Evolutionary conservation across 805 yeast species (phyloP).

Genomic region (Candida sphagnicola): DNA sequence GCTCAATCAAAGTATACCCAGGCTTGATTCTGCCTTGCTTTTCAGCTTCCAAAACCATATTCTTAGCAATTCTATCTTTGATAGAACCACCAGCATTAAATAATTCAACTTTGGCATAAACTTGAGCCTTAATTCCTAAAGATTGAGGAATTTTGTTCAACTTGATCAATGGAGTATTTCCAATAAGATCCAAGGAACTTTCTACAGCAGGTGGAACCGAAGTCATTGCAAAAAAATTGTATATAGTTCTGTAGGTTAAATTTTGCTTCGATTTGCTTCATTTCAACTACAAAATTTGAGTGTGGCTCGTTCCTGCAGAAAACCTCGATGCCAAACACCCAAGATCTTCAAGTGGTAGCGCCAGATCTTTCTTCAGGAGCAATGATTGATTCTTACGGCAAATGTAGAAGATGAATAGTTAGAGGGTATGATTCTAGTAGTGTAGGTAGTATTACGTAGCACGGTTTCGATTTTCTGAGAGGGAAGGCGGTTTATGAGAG

Average conservation of each 20-base stretch:
- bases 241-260: background rate
- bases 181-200: slow-evolving; percentile 70
- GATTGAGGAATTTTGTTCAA: slow-evolving; percentile 75
- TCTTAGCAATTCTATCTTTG: slow-evolving; percentile 82
- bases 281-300: background rate
- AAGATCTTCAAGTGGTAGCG: too few relatives aligned
- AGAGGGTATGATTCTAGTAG: too few relatives aligned
- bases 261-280: background rate
- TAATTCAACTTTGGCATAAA: slow-evolving; percentile 72
- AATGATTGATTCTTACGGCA: too few relatives aligned
- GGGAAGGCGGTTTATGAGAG: too few relatives aligned
- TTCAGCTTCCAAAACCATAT: slow-evolving; percentile 87
- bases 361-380: too few relatives aligned
- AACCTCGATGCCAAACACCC: background rate
- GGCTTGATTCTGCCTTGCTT: slow-evolving; percentile 73
- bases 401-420: too few relatives aligned
- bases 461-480: too few relatives aligned
- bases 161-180: slow-evolving; percentile 78
- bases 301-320: background rate
- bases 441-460: too few relatives aligned
- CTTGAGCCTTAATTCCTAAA: slow-evolving; percentile 65
- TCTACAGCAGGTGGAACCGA: slow-evolving; percentile 38
- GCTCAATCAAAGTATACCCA: slow-evolving; percentile 82
- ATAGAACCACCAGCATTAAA: slow-evolving; percentile 91
- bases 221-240: slow-evolving; percentile 5